Evolutionary conservation across 495 filamentous ascomycete genomes (phyloP).

Genomic region (Trichoderma asperelloides): DNA sequence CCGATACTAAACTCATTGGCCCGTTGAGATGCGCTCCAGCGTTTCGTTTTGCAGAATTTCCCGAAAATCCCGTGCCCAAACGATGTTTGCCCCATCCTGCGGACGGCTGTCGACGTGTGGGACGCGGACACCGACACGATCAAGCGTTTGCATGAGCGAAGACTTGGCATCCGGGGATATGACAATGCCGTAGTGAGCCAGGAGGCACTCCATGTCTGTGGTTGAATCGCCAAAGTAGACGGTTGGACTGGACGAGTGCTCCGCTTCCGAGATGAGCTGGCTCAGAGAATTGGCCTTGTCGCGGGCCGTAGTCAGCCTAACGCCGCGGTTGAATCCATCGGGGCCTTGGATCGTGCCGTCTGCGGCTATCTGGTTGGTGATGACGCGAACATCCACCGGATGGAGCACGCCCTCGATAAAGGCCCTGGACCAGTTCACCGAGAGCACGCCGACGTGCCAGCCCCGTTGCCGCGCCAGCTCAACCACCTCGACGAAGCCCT

Average conservation of each 20-base stretch:
- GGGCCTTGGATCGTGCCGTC: constrained; percentile 8
- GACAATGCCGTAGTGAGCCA: constrained; percentile 20
- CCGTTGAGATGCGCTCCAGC: not conserved
- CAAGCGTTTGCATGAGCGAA: constrained; percentile 22
- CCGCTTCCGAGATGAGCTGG: not conserved
- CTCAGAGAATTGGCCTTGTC: not conserved
- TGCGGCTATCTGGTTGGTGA: constrained; percentile 1
- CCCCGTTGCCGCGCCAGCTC: constrained; percentile 12
- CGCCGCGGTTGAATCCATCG: not conserved
- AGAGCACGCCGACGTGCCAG: constrained; percentile 29
- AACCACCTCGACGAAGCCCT: constrained; percentile 28
- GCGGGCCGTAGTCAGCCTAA: not conserved
- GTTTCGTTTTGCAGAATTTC: constrained; percentile 7
- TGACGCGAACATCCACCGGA: not conserved
- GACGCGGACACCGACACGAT: constrained; percentile 21
- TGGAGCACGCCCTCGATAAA: constrained; percentile 28
- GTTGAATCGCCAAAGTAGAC: constrained; percentile 29
- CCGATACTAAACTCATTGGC: not conserved
- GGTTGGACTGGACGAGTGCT: constrained; percentile 9
- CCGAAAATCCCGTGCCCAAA: constrained; percentile 10
- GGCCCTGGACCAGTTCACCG: constrained; percentile 36
- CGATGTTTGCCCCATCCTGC: not conserved
- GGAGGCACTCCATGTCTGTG: constrained; percentile 28
- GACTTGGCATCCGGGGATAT: constrained; percentile 21
- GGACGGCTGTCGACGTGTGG: constrained; percentile 17